These are phyloP conservation scores for Debaryomyces sp. DNA, from an alignment of 1,139 yeast species.

Conservation along the genomic window DNA sequence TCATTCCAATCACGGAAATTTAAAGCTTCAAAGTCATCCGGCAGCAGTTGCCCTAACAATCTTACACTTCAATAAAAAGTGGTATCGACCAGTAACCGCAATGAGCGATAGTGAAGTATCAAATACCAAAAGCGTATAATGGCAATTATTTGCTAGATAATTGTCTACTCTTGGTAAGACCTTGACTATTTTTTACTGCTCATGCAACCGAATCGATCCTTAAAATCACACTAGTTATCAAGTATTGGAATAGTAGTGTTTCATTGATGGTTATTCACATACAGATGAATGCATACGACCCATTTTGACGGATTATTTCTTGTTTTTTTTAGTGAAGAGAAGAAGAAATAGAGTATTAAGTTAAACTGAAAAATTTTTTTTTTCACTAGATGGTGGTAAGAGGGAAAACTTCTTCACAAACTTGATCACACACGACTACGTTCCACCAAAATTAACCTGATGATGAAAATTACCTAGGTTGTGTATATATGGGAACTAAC, in stretches of 20 bases:
- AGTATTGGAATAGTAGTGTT: constrained; percentile 5
- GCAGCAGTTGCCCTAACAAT: constrained; percentile 4
- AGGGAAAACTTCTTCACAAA: not conserved
- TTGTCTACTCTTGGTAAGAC: constrained; percentile 41
- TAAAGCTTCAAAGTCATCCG: not conserved
- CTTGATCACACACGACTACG: not conserved
- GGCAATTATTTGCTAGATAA: constrained; percentile 16
- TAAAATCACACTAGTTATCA: constrained; percentile 11
- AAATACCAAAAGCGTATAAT: constrained; percentile 33
- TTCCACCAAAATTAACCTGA: too few species aligned
- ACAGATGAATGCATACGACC: constrained; percentile 83
- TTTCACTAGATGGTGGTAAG: constrained; percentile 2
- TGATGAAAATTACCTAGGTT: not conserved
- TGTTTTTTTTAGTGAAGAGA: constrained; percentile 13
- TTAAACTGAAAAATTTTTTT: constrained; percentile 20
- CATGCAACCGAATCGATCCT: constrained; percentile 14
- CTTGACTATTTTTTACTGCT: constrained; percentile 16
- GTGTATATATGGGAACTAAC: not conserved
- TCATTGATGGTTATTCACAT: constrained; percentile 41
- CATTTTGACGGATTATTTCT: constrained; percentile 56
- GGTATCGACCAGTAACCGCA: constrained; percentile 26
- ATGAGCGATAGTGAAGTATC: constrained; percentile 24
- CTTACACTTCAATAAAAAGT: constrained; percentile 20
- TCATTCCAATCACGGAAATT: not conserved
- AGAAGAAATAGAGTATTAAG: constrained; percentile 11